Evolutionary conservation across 225 moss, liverwort and hornwort species (phyloP), one percentile per base, ranked within the genome.

Genomic region (Lunularia cruciata): DNA sequence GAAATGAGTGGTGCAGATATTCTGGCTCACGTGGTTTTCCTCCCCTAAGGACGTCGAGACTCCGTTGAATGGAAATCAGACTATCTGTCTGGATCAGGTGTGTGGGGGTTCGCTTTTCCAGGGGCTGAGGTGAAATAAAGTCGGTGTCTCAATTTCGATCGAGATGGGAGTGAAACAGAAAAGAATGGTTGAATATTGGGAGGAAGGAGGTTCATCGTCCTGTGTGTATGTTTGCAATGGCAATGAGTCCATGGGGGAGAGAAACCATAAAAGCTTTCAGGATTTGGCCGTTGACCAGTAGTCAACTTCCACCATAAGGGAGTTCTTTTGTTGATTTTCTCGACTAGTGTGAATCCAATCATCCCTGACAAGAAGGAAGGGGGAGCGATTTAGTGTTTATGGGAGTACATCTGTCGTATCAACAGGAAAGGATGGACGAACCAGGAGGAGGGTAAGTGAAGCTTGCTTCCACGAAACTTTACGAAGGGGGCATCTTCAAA

Each of bases 11-110:
- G 48, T 48, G 48, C 48, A 48, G 16, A n/a, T 48, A 48, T n/a
- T 48, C 48, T n/a, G 48, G 48, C 48, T 48, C 48, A 48, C 48
- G 48, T 48, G 48, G 48, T 48, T 48, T 48, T 16, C 48, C 48
- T 15, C 15, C 10, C 48, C 16, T n/a, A 48, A 16, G 48, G 16
- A 8, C 48, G 19, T 20, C 1, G 19, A 20, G 16, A 8, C 48
- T 48, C 16, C 2, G n/a, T 48, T 15, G 19, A 4, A 5, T n/a
- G 6, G 1, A 48, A 16, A 48, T 48, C 48, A 48, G 48, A 48
- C 16, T 48, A 16, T 8, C 6, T 15, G 48, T 15, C 48, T n/a
- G 14, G 48, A 15, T 48, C 19, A n/a, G 48, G 48, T 48, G 48
- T n/a, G 48, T 20, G 14, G 18, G 12, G 18, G 12, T 4, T 12